Evolutionary conservation across 352 stramenopile genomes (phyloP), one percentile per base, ranked within the genome.

Genomic region (Elongisporangium anandrum): DNA sequence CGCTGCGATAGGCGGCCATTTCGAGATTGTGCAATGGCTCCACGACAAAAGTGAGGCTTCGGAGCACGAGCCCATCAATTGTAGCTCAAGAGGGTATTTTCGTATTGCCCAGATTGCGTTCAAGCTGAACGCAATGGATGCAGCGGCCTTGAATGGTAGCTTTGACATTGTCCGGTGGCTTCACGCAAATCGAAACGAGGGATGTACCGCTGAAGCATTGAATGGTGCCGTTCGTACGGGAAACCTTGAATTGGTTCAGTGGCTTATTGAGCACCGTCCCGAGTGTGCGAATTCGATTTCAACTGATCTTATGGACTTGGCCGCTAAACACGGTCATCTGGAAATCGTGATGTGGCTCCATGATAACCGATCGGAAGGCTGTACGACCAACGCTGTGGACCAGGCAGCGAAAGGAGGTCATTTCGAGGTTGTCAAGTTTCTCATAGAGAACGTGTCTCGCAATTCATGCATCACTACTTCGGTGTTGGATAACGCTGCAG

Each of bases 171-270:
- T 73, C 15, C 63, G 71, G 51, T 77, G 69, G 69, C 34, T 77
- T n/a, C 70, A 79, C 34, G 13, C 26, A 2, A 71, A 73, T 20
- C 55, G 67, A 0, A 23, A 23, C 0, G 70, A 73, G 50, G 70
- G 68, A n/a, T 83, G 71, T 19, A 75, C 73, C 3, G 61, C 29
- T 4, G 59, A 60, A 29, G 71, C 73, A 0, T 77, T 83, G 63
- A 61, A 80, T 56, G 54, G 61, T 45, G 73, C 73, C 5, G 66
- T 71, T 6, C 56, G 19, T 0, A 57, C 62, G 0, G 68, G 68
- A 2, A 59, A 75, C 16, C 63, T 77, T 1, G 57, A 70, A 7
- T 69, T 50, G n/a, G n/a, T 73, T 0, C 72, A 64, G 45, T 77
- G 60, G 60, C 64, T 77, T 5, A 60, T 73, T 22, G 56, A 56